Evolutionary conservation across 768 basidiomycete species (phyloP), one percentile per base, ranked within the genome.

Genomic region (Tricholoma terreum): DNA sequence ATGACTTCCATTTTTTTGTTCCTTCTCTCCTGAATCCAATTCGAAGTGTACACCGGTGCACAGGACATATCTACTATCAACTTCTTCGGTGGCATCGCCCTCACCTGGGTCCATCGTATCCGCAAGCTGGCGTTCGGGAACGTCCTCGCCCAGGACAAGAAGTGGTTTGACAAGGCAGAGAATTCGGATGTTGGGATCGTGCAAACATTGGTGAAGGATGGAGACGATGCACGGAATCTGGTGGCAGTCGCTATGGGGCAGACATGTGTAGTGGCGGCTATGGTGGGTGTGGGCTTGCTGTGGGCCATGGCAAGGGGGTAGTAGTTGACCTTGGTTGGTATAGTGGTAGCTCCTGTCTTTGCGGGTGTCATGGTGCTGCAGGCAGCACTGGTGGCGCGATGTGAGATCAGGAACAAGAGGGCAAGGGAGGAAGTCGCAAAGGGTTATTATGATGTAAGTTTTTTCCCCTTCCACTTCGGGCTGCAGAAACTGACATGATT

Each of bases 1-100:
- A 84, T 90, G 77, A 97, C 94, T 0, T 96, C 97, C 2, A 57
- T 98, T 45, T 99, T 98, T 79, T 94, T 95, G 1, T 92, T 81
- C 77, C 81, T 94, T 61, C 85, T 97, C 64, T 90, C 93, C 8
- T 80, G 80, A 7, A 81, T 98, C 12, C 80, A 96, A 55, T 88
- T 83, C 68, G 80, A 89, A 59, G 85, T 92, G 12, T 87, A 89
- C 35, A 80, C 77, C 63, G 85, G 87, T 52, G 91, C 87, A 1
- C 76, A 85, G 21, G 78, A 92, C 57, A 63, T 81, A 1, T 66
- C 73, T 10, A 68, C 75, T 22, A 89, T 92, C 73, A 86, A 90
- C 71, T 74, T 75, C 6, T 91, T 84, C 64, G 90, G 88, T 54
- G 84, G 79, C 6, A 77, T 96, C 62, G 80, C 88, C 1, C 83